phyloP scores from a whole-genome alignment of 192 early-diverging fungal species.

The Backusella australiensis region DNA sequence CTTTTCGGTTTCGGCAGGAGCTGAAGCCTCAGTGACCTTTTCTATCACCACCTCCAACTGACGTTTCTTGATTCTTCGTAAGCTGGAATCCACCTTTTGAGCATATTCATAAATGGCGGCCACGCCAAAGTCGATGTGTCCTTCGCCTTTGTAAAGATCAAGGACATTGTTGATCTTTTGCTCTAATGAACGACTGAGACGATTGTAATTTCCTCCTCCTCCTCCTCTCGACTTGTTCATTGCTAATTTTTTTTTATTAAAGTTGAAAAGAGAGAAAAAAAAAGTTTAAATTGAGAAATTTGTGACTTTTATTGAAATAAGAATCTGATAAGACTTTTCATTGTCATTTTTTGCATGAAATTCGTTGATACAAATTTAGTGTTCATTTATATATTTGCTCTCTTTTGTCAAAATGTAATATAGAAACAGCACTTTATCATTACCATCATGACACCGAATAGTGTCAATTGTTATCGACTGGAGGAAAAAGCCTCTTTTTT shows the following conservation, averaged over 20 bases:
- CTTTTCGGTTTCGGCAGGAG: not conserved
- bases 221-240: constrained; percentile 13
- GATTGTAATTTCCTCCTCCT: constrained; percentile 2
- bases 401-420: too few relatives aligned
- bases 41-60: constrained; percentile 38
- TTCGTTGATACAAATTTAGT: too few relatives aligned
- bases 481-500: too few relatives aligned
- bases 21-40: constrained; percentile 1
- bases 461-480: too few relatives aligned
- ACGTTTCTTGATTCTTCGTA: constrained; percentile 37
- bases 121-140: constrained; percentile 9
- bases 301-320: not conserved
- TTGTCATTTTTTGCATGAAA: too few relatives aligned
- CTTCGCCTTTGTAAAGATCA: constrained; percentile 26
- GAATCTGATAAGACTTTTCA: not conserved
- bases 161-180: constrained; percentile 19
- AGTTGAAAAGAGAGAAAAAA: constrained; percentile 9
- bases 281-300: not conserved
- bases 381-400: too few relatives aligned
- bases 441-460: too few relatives aligned
- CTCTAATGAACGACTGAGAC: constrained; percentile 23
- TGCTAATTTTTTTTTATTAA: not conserved
- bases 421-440: too few relatives aligned
- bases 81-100: constrained; percentile 28
- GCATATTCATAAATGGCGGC: constrained; percentile 33